These are phyloP conservation scores for Podaxis sp. DNA, from an alignment of 768 basidiomycete species.

Conservation along the genomic window DNA sequence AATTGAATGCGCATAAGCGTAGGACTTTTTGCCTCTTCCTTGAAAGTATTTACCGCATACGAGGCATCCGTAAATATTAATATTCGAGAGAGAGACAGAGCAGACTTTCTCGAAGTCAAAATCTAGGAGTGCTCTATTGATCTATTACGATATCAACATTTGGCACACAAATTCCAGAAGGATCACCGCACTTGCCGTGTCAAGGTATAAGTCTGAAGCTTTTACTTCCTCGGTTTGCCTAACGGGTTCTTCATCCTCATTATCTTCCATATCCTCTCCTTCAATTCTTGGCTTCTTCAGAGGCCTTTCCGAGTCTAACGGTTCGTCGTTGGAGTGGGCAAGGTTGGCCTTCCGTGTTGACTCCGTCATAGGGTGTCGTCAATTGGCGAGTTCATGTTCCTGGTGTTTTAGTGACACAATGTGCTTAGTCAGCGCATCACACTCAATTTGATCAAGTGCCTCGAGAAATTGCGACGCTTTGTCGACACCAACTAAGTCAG, in stretches of 20 bases:
- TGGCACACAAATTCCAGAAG: constrained; percentile 8
- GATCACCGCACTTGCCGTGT: constrained; percentile 62
- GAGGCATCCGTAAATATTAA: constrained; percentile 96
- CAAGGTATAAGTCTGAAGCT: constrained; percentile 88
- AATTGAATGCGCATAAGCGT: constrained; percentile 95
- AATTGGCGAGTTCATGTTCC: not conserved
- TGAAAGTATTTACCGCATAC: constrained; percentile 99
- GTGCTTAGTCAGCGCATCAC: constrained; percentile 9
- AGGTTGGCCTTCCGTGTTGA: constrained; percentile 4
- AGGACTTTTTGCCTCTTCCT: constrained; percentile 88
- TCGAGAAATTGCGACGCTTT: not conserved
- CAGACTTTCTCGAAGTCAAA: constrained; percentile 99
- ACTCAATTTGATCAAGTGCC: not conserved
- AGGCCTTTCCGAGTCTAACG: constrained; percentile 25
- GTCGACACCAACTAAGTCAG: not conserved
- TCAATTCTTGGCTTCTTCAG: constrained; percentile 28
- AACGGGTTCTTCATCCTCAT: constrained; percentile 29
- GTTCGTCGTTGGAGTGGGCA: constrained; percentile 10
- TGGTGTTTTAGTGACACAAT: not conserved
- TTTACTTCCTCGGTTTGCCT: constrained; percentile 29
- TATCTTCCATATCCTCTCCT: constrained; percentile 16
- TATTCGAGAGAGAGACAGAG: constrained; percentile 93
- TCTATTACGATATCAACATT: constrained; percentile 40
- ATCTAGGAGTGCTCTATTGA: constrained; percentile 86
- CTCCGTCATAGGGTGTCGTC: constrained; percentile 11